Evolutionary conservation across 23 red algal species (phyloP).

Genomic region (Gracilaria gracilis): DNA sequence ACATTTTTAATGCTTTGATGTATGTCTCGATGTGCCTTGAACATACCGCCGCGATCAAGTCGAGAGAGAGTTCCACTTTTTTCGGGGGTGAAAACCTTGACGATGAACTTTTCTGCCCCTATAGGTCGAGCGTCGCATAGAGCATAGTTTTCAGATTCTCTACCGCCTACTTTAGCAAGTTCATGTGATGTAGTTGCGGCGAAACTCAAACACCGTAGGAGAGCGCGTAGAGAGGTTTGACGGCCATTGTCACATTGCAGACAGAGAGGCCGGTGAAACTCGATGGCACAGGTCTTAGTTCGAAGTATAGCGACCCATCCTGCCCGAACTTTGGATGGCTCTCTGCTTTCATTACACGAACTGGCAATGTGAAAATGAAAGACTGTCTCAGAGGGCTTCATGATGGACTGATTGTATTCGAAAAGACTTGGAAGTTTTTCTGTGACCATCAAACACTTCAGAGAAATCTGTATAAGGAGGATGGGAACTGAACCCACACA

Average conservation of each 20-base stretch:
- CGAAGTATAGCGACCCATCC: constrained; percentile 10
- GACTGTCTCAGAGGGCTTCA: neutral
- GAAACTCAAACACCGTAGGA: constrained; percentile 1
- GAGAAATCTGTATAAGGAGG: neutral
- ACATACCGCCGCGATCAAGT: neutral
- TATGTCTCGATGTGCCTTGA: neutral
- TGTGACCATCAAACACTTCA: neutral
- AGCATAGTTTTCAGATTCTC: neutral
- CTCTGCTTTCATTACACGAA: neutral
- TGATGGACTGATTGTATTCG: neutral
- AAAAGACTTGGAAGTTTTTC: neutral
- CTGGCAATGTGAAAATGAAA: constrained; percentile 15
- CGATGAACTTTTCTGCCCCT: neutral
- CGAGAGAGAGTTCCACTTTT: neutral
- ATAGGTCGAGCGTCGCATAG: constrained; percentile 13
- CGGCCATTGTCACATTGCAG: constrained; percentile 17
- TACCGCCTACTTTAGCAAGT: neutral
- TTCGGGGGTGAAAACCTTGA: constrained; percentile 14
- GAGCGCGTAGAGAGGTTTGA: constrained; percentile 6
- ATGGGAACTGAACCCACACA: neutral
- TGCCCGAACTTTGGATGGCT: neutral
- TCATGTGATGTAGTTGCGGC: constrained; percentile 13
- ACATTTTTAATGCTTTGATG: constrained; percentile 4
- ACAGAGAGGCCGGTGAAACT: constrained; percentile 30
- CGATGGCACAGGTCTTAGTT: neutral